Conservation (phyloP, 345 rosid species). For the Geranium rotundifolium region DNA sequence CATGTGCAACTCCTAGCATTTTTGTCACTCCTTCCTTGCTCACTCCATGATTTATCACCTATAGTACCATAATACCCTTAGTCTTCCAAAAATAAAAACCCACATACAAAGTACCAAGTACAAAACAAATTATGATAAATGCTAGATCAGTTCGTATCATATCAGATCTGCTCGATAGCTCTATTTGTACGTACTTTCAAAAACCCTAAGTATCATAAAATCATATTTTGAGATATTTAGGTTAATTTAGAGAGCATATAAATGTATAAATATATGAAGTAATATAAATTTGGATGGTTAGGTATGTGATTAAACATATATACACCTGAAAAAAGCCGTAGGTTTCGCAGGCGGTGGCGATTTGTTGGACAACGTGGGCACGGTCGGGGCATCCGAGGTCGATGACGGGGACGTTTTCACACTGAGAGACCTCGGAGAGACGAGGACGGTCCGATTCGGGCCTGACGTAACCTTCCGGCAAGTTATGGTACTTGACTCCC, state of each 20-base stretch:
- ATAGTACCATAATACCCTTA: no score
- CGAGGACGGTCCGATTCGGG: slow-evolving; percentile 63
- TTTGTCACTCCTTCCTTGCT: slow-evolving; percentile 19
- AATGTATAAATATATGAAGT: no score
- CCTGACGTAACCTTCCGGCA: slow-evolving; percentile 63
- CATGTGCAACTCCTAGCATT: slow-evolving; percentile 40
- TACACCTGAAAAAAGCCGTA: slow-evolving; percentile 72
- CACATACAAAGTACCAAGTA: no score
- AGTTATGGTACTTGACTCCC: slow-evolving; percentile 26
- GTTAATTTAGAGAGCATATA: neutral
- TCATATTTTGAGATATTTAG: neutral
- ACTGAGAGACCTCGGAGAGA: slow-evolving; percentile 39
- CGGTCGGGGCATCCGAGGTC: slow-evolving; percentile 45
- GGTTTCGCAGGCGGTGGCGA: slow-evolving; percentile 40
- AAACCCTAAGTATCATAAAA: neutral
- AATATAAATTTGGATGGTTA: no score
- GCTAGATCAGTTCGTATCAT: no score
- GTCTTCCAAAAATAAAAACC: neutral
- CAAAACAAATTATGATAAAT: neutral
- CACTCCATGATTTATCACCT: slow-evolving; percentile 72
- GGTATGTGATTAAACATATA: neutral
- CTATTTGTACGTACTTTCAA: no score
- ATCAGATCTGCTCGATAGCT: no score
- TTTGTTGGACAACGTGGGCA: slow-evolving; percentile 25
- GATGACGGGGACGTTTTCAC: slow-evolving; percentile 50